Conservation (phyloP, 2,329 filamentous ascomycete genomes). For the Knoxdaviesia capensis region DNA sequence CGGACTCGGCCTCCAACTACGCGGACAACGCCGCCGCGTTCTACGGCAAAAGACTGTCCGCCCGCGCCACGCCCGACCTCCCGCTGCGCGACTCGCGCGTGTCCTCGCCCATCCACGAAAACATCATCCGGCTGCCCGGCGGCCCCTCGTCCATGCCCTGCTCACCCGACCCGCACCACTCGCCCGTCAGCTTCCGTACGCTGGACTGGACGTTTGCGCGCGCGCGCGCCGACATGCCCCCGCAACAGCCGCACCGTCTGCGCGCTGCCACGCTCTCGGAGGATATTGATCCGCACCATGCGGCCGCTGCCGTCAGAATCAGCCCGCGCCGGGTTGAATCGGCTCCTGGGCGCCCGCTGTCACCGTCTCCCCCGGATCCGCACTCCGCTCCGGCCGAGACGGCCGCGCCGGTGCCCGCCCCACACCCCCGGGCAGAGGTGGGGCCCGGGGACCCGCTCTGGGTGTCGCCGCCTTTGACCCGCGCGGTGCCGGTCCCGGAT, state of each 20-base stretch:
- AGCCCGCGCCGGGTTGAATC: no score
- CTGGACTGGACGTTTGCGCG: constrained; percentile 29
- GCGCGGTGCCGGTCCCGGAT: not conserved
- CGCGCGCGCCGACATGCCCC: constrained; percentile 20
- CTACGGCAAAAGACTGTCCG: constrained; percentile 14
- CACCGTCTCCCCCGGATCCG: constrained; percentile 2
- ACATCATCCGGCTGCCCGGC: constrained; percentile 1
- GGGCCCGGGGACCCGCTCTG: not conserved
- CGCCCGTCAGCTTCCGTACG: constrained; percentile 13
- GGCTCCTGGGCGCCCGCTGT: not conserved
- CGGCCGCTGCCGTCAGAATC: no score
- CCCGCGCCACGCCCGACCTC: constrained; percentile 18
- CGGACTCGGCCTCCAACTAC: constrained; percentile 24
- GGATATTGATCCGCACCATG: no score
- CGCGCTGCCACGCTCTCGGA: no score
- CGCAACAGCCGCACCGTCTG: constrained; percentile 4
- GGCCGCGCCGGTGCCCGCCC: not conserved
- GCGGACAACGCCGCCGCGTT: constrained; percentile 22
- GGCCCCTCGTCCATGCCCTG: not conserved
- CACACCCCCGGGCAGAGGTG: constrained; percentile 2
- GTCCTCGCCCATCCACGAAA: constrained; percentile 1
- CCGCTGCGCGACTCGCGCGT: constrained; percentile 16
- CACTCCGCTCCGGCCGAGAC: not conserved
- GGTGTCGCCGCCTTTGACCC: not conserved
- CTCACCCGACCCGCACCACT: no score